These are phyloP conservation scores for Torulaspora microellipsoides DNA, from an alignment of 805 yeast species.

Conservation along the genomic window DNA sequence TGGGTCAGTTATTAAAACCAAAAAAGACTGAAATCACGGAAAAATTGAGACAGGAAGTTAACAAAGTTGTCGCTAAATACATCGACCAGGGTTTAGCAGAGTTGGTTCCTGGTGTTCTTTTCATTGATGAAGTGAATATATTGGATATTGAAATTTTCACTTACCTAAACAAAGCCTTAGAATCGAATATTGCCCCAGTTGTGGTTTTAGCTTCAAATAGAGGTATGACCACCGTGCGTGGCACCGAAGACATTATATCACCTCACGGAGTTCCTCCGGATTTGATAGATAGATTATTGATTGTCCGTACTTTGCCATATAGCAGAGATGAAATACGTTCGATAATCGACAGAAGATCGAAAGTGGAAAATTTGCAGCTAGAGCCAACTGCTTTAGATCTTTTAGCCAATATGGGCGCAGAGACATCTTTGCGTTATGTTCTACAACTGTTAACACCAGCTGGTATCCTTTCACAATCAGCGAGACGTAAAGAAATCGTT, in stretches of 20 bases:
- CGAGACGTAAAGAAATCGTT: constrained; percentile 64
- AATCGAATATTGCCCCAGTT: constrained; percentile 86
- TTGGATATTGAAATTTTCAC: constrained; percentile 96
- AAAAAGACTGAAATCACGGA: constrained; percentile 96
- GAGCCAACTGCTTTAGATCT: constrained; percentile 64
- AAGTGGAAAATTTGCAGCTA: constrained; percentile 67
- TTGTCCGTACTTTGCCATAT: constrained; percentile 90
- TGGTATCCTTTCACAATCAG: constrained; percentile 70
- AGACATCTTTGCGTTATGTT: constrained; percentile 84
- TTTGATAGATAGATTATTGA: constrained; percentile 82
- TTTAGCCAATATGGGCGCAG: constrained; percentile 68
- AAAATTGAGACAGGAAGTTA: constrained; percentile 87
- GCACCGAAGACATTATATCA: constrained; percentile 76
- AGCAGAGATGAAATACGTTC: constrained; percentile 72
- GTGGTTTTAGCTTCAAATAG: constrained; percentile 95
- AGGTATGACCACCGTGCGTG: constrained; percentile 87
- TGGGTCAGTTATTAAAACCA: constrained; percentile 96
- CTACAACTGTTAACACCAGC: constrained; percentile 89
- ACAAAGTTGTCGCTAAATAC: constrained; percentile 92
- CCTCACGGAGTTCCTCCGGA: constrained; percentile 98
- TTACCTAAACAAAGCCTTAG: constrained; percentile 88
- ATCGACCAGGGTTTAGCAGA: constrained; percentile 98
- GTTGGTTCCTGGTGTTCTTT: constrained; percentile 93
- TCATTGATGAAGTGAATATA: constrained; percentile 98
- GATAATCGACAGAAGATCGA: constrained; percentile 78